phyloP scores from a whole-genome alignment of 2,329 filamentous ascomycete genomes.

The Aspergillus alliaceus region DNA sequence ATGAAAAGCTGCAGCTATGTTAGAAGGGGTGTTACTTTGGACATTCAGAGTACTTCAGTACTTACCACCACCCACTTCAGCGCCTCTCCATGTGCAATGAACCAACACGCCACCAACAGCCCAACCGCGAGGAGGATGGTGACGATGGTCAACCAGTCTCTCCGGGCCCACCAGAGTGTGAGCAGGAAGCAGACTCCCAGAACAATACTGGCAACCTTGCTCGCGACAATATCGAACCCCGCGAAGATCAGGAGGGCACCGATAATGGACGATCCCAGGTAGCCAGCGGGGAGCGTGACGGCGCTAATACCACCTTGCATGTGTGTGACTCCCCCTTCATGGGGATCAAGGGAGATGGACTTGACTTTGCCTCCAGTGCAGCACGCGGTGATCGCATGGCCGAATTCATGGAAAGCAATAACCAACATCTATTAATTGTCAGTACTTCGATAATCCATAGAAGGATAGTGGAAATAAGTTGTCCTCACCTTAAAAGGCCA shows the following conservation, averaged over 20 bases:
- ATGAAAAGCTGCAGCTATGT: slow-evolving; percentile 62
- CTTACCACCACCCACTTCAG: slow-evolving; percentile 68
- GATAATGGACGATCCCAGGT: slow-evolving; percentile 74
- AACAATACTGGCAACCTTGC: slow-evolving; percentile 74
- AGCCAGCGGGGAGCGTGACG: slow-evolving; percentile 74
- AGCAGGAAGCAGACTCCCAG: slow-evolving; percentile 73
- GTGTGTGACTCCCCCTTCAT: slow-evolving; percentile 75
- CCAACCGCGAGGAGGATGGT: slow-evolving; percentile 71
- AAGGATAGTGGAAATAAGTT: background rate
- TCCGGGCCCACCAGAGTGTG: slow-evolving; percentile 79
- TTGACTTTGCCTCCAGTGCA: slow-evolving; percentile 73
- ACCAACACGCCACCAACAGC: slow-evolving; percentile 73
- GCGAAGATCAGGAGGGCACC: slow-evolving; percentile 76
- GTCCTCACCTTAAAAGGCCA: slow-evolving; percentile 74
- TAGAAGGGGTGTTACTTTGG: background rate
- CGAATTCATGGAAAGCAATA: slow-evolving; percentile 79
- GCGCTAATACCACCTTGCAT: slow-evolving; percentile 71
- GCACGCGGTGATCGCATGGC: slow-evolving; percentile 71
- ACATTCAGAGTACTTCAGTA: slow-evolving; percentile 15
- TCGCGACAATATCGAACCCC: slow-evolving; percentile 78
- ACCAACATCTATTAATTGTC: slow-evolving; percentile 65
- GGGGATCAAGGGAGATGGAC: slow-evolving; percentile 71
- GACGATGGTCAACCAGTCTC: slow-evolving; percentile 73
- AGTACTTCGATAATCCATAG: background rate
- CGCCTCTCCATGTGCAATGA: slow-evolving; percentile 73